Evolutionary conservation across 805 yeast genomes (phyloP).

Genomic region (Torulaspora quercuum): DNA sequence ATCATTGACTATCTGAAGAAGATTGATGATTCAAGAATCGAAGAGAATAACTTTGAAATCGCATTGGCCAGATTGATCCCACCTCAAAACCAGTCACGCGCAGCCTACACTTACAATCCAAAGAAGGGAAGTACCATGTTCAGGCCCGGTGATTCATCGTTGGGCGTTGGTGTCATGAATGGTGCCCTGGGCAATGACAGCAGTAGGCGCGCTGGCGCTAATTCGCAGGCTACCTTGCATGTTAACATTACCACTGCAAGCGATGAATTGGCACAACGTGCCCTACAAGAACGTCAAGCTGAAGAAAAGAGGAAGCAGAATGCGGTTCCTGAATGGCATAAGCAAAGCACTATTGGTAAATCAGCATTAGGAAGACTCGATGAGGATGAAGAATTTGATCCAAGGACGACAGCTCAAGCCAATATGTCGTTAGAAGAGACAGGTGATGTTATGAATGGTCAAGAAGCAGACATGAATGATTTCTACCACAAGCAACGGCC

Average conservation of each 20-base stretch:
- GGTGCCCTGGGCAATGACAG: slow-evolving; percentile 39
- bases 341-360: slow-evolving; percentile 82
- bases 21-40: slow-evolving; percentile 73
- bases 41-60: slow-evolving; percentile 86
- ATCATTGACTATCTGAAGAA: slow-evolving; percentile 77
- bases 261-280: slow-evolving; percentile 71
- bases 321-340: slow-evolving; percentile 96
- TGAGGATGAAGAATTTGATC: slow-evolving; percentile 44
- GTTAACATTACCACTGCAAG: slow-evolving; percentile 83
- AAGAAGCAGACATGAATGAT: slow-evolving; percentile 20
- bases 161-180: slow-evolving; percentile 24
- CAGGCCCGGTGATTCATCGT: slow-evolving; percentile 36
- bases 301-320: slow-evolving; percentile 79
- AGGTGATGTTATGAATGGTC: slow-evolving; percentile 8
- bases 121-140: slow-evolving; percentile 45
- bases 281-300: slow-evolving; percentile 60
- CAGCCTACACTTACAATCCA: slow-evolving; percentile 63
- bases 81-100: slow-evolving; percentile 65
- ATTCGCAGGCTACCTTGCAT: slow-evolving; percentile 80
- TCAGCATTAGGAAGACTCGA: slow-evolving; percentile 53
- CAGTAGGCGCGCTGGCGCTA: slow-evolving; percentile 52
- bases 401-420: slow-evolving; percentile 27
- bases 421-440: slow-evolving; percentile 20
- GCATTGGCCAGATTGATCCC: slow-evolving; percentile 82
- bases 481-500: slow-evolving; percentile 22